These are phyloP conservation scores for Wallacemonas sp. DNA, from an alignment of 208 protist species.

Conservation along the genomic window DNA sequence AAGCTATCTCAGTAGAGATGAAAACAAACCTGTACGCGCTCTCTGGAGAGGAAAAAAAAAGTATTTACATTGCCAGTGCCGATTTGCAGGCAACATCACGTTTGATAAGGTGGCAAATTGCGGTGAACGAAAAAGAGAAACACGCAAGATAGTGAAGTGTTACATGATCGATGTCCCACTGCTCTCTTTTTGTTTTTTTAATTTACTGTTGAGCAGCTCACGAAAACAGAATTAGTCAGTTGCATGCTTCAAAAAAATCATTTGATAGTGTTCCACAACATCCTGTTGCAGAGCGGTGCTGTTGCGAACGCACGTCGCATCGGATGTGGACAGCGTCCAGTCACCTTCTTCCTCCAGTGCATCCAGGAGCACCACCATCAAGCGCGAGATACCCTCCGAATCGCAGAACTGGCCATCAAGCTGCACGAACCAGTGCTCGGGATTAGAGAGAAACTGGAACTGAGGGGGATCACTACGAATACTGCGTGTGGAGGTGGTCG, in stretches of 20 bases:
- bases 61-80: constrained; percentile 11
- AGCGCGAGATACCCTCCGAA: constrained; percentile 64
- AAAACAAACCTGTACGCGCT: too few species aligned
- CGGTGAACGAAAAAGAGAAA: constrained; percentile 13
- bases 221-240: constrained; percentile 37
- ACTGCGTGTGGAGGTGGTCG: constrained; percentile 80
- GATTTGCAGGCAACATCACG: constrained; percentile 16
- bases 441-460: constrained; percentile 77
- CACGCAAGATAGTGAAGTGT: background rate
- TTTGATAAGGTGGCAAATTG: constrained; percentile 10
- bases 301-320: constrained; percentile 41
- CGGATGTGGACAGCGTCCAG: constrained; percentile 80
- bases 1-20: too few species aligned
- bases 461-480: constrained; percentile 52
- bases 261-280: constrained; percentile 67
- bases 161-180: too few species aligned
- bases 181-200: too few species aligned
- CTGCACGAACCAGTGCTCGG: constrained; percentile 83
- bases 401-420: constrained; percentile 87
- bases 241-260: constrained; percentile 76
- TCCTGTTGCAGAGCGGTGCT: constrained; percentile 54
- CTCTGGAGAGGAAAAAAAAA: background rate
- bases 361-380: constrained; percentile 87
- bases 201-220: too few species aligned
- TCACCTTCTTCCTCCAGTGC: constrained; percentile 85